A percentile compares a stretch with the other conserved stretches of the same genome.
Conservation (phyloP, 2,329 filamentous ascomycete species). For the Apiospora saccharicola region DNA sequence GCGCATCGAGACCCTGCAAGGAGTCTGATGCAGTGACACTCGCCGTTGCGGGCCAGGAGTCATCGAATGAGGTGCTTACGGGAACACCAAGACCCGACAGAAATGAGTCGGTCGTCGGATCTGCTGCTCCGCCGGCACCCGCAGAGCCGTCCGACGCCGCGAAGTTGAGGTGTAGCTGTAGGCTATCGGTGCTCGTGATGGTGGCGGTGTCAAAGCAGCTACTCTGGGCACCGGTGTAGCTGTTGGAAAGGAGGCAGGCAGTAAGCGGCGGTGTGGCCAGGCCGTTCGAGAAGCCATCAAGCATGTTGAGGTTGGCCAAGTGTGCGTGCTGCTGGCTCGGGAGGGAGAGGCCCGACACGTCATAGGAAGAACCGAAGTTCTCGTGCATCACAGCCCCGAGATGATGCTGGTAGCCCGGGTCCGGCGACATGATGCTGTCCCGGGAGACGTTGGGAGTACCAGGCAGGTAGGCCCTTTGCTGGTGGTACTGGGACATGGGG, state of each 20-base stretch:
- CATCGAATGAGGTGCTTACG: slow-evolving; percentile 29
- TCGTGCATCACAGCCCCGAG: slow-evolving; percentile 64
- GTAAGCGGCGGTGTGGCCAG: slow-evolving; percentile 65
- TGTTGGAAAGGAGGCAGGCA: slow-evolving; percentile 58
- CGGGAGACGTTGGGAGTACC: slow-evolving; percentile 46
- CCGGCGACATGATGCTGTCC: slow-evolving; percentile 62
- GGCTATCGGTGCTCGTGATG: slow-evolving; percentile 34
- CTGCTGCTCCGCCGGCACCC: slow-evolving; percentile 34
- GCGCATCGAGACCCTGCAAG: slow-evolving; percentile 25
- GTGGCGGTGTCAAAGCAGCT: slow-evolving; percentile 49
- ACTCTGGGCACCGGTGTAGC: slow-evolving; percentile 45
- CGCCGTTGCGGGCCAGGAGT: slow-evolving; percentile 26
- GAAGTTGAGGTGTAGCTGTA: slow-evolving; percentile 47
- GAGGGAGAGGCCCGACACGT: slow-evolving; percentile 40
- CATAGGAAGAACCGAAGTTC: slow-evolving; percentile 60
- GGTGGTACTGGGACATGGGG: slow-evolving; percentile 65
- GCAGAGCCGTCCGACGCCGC: slow-evolving; percentile 43
- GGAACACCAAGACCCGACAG: slow-evolving; percentile 39
- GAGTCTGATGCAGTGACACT: slow-evolving; percentile 1
- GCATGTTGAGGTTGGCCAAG: slow-evolving; percentile 44
- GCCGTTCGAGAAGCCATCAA: slow-evolving; percentile 60
- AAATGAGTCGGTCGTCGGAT: slow-evolving; percentile 38
- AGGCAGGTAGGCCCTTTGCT: slow-evolving; percentile 53
- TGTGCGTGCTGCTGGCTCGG: slow-evolving; percentile 32
- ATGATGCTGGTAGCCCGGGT: slow-evolving; percentile 58